Conservation (phyloP, 1,284 basidiomycete genomes). For the Coniferiporia sulphurascens region DNA sequence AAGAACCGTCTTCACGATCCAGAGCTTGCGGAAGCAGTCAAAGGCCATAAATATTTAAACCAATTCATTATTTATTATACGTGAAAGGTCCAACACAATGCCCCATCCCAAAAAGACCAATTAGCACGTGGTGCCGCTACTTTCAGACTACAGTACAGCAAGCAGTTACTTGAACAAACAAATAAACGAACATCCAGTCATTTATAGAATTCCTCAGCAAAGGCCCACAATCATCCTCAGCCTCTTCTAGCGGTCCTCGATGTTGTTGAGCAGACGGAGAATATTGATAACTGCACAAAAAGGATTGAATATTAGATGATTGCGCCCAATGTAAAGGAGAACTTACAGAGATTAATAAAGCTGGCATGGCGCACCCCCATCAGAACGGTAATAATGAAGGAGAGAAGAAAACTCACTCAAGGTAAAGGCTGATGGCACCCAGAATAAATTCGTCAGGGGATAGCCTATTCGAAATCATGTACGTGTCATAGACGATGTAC, state of each 20-base stretch:
- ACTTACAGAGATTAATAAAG: conserved; percentile 73
- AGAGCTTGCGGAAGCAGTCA: too few relatives aligned
- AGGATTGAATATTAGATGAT: conserved; percentile 5
- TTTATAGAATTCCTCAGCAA: background rate
- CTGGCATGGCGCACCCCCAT: conserved; percentile 27
- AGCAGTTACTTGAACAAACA: background rate
- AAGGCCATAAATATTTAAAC: too few relatives aligned
- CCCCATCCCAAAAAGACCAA: too few relatives aligned
- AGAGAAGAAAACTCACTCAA: conserved; percentile 53
- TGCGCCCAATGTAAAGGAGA: background rate
- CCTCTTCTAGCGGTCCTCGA: conserved; percentile 34
- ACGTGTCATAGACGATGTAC: conserved; percentile 84
- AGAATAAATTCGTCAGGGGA: conserved; percentile 87
- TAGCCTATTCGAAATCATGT: conserved; percentile 73
- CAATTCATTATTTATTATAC: too few relatives aligned
- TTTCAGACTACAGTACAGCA: background rate
- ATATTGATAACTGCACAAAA: conserved; percentile 61
- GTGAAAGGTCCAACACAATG: too few relatives aligned
- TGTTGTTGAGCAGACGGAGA: conserved; percentile 63
- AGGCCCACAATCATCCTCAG: background rate
- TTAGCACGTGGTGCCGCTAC: too few relatives aligned
- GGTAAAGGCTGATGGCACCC: conserved; percentile 81
- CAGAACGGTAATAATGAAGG: conserved; percentile 12
- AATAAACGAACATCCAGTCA: background rate
- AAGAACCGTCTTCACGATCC: too few relatives aligned